A percentile compares a stretch with the other conserved stretches of the same genome.
Evolutionary conservation across 202 grass and related monocot genomes (phyloP).

Genomic region (Dendrocalamus latiflorus): DNA sequence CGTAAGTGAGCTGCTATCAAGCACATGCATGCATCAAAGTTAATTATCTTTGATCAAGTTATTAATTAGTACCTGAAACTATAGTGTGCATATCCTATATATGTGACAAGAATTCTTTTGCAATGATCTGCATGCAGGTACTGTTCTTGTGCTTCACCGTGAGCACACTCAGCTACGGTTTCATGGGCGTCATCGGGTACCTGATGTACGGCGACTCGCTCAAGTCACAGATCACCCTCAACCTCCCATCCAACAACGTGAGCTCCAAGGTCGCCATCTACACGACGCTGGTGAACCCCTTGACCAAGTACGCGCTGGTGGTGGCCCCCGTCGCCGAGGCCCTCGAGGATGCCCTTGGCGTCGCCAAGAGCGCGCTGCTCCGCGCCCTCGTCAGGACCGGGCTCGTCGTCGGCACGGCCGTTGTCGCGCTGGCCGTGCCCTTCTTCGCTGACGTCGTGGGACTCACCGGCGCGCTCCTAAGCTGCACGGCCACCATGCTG

Average conservation of each 20-base stretch:
- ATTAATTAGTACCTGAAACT: too few relatives aligned
- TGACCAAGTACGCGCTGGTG: constrained; percentile 53
- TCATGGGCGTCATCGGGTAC: too few relatives aligned
- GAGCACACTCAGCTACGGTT: too few relatives aligned
- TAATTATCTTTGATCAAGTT: too few relatives aligned
- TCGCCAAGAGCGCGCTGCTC: constrained; percentile 1
- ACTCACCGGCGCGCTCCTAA: constrained; percentile 47
- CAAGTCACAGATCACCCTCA: too few relatives aligned
- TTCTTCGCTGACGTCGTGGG: constrained; percentile 51
- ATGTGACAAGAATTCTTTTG: background rate
- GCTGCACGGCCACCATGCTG: constrained; percentile 51
- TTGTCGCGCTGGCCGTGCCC: constrained; percentile 43
- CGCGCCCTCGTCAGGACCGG: constrained; percentile 30
- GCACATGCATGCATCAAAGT: too few relatives aligned
- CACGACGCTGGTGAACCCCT: constrained; percentile 57
- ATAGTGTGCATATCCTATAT: too few relatives aligned
- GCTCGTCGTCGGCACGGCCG: constrained; percentile 35
- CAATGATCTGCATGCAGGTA: background rate
- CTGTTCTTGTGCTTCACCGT: too few relatives aligned
- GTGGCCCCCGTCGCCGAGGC: constrained; percentile 42
- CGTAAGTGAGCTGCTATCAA: too few relatives aligned
- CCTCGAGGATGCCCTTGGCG: constrained; percentile 26
- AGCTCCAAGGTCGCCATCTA: too few relatives aligned
- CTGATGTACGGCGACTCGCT: too few relatives aligned
- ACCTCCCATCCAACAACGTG: too few relatives aligned